phyloP scores from a whole-genome alignment of 495 filamentous ascomycete species.

The Neurospora africana region DNA sequence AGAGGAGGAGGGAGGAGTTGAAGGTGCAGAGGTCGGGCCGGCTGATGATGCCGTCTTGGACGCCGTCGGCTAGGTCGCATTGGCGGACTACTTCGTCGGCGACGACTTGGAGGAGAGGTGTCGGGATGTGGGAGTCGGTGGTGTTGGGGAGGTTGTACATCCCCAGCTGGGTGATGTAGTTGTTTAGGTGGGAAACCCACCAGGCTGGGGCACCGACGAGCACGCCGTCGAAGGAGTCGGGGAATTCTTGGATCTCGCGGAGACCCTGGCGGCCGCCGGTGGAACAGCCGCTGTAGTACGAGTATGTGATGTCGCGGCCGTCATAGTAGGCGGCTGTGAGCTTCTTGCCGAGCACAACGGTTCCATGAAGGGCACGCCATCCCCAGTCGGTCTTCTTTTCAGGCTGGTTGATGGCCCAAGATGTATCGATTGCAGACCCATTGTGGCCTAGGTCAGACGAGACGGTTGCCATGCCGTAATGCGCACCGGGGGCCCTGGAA shows the following conservation, averaged over 20 bases:
- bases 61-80: slow-evolving; percentile 53
- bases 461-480: slow-evolving; percentile 41
- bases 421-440: slow-evolving; percentile 25
- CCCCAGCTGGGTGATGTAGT: slow-evolving; percentile 27
- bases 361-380: slow-evolving; percentile 40
- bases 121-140: slow-evolving; percentile 41
- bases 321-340: slow-evolving; percentile 36
- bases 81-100: slow-evolving; percentile 53
- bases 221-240: slow-evolving; percentile 53
- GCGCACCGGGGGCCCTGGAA: slow-evolving; percentile 9
- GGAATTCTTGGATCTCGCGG: slow-evolving; percentile 39
- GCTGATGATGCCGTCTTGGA: slow-evolving; percentile 52
- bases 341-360: slow-evolving; percentile 29
- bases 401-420: slow-evolving; percentile 39
- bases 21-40: slow-evolving; percentile 48
- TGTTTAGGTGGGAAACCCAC: slow-evolving; percentile 41
- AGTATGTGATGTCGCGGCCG: slow-evolving; percentile 23
- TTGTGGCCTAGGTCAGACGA: slow-evolving; percentile 50
- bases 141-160: slow-evolving; percentile 29
- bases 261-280: slow-evolving; percentile 47
- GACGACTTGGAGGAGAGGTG: slow-evolving; percentile 38
- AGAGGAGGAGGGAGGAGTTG: slow-evolving; percentile 41
- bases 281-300: slow-evolving; percentile 46
- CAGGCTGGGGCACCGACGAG: slow-evolving; percentile 28
- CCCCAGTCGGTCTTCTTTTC: slow-evolving; percentile 29